Base-by-base conservation (phyloP, 192 early-diverging fungal species). In the Diversispora eburnea region DNA sequence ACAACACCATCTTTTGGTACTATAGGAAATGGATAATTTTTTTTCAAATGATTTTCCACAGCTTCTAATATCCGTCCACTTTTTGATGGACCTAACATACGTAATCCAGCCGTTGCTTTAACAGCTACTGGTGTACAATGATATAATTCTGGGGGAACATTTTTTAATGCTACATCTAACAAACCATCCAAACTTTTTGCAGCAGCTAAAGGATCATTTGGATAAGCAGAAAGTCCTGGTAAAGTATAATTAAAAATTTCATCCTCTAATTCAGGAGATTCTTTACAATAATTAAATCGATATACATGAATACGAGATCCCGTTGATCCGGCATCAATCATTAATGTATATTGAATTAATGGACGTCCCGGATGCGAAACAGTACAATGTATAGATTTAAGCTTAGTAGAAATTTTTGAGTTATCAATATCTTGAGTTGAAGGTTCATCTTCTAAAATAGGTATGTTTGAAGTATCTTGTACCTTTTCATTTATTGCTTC, bases 251-350 rank as follows among this genome's bases (percentile, higher is more conserved):
- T 79, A 80, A 99, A 99, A 22, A 94, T 82, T 78, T 99, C 97
- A 74, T 91, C 84, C 72, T 98, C 97, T 59, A 98, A 81, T 72
- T 90, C 88, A 0, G 95, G 93, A 3, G 84, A 78, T 9, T 82
- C 77, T 68, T 93, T 90, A 82, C 97, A 99, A 82, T 93, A 89
- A 81, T 95, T 94, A 86, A 99, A 99, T 74, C 88, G 85, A 86
- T 98, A 99, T 57, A 96, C 93, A 77, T 99, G 97, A 74, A 99
- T 94, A 20, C 97, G 94, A 8, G 95, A 98, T 48, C 95, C 97
- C 19, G 95, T 95, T 4, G 95, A 97, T 4, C 97, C 97, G 25
- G 97, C 97, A 74, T 99, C 97, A 33, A 99, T 74, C 90, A 99
- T 95, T 19, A 99, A 80, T 45, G 91, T 94, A 81, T 95, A 95